Evolutionary conservation across 2,329 filamentous ascomycete genomes (phyloP), one percentile per base, ranked within the genome.

Genomic region (Monosporascus ibericus): DNA sequence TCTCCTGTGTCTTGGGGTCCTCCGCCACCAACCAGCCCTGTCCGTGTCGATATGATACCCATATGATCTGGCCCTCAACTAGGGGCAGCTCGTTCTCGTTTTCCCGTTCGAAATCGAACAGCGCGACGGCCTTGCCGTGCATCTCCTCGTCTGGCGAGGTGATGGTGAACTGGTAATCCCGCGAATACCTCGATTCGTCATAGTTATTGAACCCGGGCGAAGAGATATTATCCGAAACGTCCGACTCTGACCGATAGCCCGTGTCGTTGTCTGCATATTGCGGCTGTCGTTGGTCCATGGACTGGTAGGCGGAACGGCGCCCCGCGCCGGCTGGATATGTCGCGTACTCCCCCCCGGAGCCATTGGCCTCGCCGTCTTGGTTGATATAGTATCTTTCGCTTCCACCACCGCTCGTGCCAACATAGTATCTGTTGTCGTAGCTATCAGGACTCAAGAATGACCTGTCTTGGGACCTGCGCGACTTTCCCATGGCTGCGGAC

Each of bases 21-120:
- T 96, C 90, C 4, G 94, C 94, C 24, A 99, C 94, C 49, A 99
- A 79, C 94, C 94, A 99, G 51, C 94, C 94, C 71, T 97, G 91
- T 17, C 92, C 92, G 66, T 97, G 92, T 44, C 94, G 82, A 69
- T 97, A 99, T 17, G 90, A 95, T 24, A 99, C 92, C 76, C 94
- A 88, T 52, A 99, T 96, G 52, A 96, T 90, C 66, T 99, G 94
- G 6, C 94, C 94, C 71, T 99, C 94, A 1, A 90, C 85, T 47
- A 99, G 75, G 4, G 91, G 90, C 52, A 99, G 75, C 70, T 99
- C 94, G 66, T 97, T 99, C 68, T 96, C 91, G 68, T 97, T 96
- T 70, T 97, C 92, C 34, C 92, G 83, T 61, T 86, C 86, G 71
- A 99, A 99, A 67, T 96, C 92, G 67, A 96, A 99, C 22, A 99